Percentiles rank a stretch among this genome's conserved stretches.
phyloP scores from a whole-genome alignment of 345 rosid genomes.

The Gynandropsis gynandra region DNA sequence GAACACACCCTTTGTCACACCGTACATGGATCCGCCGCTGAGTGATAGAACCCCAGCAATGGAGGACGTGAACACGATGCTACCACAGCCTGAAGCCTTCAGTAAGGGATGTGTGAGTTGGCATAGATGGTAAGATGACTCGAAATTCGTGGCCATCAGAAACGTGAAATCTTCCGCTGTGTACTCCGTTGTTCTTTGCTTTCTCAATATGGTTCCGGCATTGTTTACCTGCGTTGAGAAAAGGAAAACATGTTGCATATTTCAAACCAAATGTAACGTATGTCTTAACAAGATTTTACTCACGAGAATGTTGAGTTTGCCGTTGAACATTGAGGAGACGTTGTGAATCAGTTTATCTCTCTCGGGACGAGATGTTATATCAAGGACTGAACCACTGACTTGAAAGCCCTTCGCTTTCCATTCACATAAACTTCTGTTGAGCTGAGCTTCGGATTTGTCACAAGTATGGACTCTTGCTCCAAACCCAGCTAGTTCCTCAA shows the following conservation, averaged over 20 bases:
- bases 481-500: conserved; percentile 60
- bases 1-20: conserved; percentile 16
- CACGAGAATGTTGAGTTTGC: conserved; percentile 19
- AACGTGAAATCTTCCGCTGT: conserved; percentile 32
- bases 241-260: neutral
- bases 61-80: conserved; percentile 45
- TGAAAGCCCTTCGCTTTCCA: conserved; percentile 24
- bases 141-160: conserved; percentile 37
- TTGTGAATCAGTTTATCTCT: conserved; percentile 16
- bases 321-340: conserved; percentile 5
- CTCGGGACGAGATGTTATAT: conserved; percentile 14
- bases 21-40: conserved; percentile 30
- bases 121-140: conserved; percentile 42
- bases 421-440: conserved; percentile 31
- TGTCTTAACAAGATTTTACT: conserved; percentile 4
- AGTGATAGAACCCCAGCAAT: conserved; percentile 22
- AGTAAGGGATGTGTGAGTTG: conserved; percentile 52
- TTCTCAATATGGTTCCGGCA: conserved; percentile 31
- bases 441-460: conserved; percentile 45
- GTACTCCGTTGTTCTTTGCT: conserved; percentile 33
- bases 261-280: too few species aligned
- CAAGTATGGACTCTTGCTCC: conserved; percentile 73
- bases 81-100: conserved; percentile 46
- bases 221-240: conserved; percentile 39
- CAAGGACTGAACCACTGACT: conserved; percentile 23